Evolutionary conservation across 2,329 filamentous ascomycete genomes (phyloP).

Genomic region (Sporothrix curviconia): DNA sequence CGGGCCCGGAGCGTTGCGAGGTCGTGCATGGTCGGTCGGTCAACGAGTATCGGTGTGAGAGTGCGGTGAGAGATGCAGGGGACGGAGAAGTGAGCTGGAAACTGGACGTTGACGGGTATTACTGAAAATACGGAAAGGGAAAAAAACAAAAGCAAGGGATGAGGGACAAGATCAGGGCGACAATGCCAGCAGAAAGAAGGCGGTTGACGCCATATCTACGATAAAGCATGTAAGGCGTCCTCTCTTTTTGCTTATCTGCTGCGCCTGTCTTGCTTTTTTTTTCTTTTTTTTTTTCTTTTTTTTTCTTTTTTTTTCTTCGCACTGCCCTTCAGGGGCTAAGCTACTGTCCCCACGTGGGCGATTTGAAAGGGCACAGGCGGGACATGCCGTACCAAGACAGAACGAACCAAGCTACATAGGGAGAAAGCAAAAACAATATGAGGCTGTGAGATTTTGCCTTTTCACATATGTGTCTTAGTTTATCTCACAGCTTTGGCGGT

Average conservation of each 20-base stretch:
- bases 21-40: constrained; percentile 25
- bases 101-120: no score
- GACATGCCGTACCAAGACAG: no score
- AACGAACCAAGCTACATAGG: no score
- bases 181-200: neutral
- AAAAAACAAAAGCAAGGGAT: neutral
- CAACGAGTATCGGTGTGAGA: neutral
- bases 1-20: constrained; percentile 26
- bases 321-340: constrained; percentile 4
- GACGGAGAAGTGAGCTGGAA: neutral
- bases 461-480: no score
- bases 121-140: neutral
- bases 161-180: neutral
- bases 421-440: no score
- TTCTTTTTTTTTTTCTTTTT: neutral
- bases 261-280: neutral
- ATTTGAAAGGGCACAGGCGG: neutral
- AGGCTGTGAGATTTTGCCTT: no score
- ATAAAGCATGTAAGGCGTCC: neutral
- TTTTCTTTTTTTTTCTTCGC: neutral
- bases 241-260: neutral
- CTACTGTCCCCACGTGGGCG: constrained; percentile 6
- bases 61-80: neutral
- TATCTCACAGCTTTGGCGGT: no score
- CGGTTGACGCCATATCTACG: neutral